Evolutionary conservation across 305 asterid species (phyloP).

Genomic region (Euphrasia arctica): DNA sequence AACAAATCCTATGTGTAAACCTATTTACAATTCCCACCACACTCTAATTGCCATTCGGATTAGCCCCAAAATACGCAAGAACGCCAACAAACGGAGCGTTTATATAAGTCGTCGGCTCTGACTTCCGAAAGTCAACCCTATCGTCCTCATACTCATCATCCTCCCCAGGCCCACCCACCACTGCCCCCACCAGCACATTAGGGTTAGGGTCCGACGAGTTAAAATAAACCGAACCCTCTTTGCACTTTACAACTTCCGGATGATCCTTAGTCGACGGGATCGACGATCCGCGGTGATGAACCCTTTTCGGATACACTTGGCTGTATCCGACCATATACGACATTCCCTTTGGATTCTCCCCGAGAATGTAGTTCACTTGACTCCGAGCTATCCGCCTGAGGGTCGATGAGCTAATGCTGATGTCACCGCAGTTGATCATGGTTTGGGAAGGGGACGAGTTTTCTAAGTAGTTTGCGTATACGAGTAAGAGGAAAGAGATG

Average conservation of each 20-base stretch:
- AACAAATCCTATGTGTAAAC: not conserved
- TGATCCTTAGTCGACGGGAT: conserved; percentile 68
- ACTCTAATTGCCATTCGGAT: conserved; percentile 37
- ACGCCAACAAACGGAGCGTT: conserved; percentile 92
- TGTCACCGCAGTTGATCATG: conserved; percentile 55
- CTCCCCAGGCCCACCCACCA: conserved; percentile 92
- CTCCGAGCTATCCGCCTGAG: conserved; percentile 64
- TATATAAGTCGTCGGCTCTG: conserved; percentile 89
- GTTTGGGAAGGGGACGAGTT: conserved; percentile 46
- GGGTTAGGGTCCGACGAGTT: conserved; percentile 87
- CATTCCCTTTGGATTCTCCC: conserved; percentile 89
- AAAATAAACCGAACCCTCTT: conserved; percentile 67
- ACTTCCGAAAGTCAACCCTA: conserved; percentile 59
- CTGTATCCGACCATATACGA: conserved; percentile 96
- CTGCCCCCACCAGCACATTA: conserved; percentile 70
- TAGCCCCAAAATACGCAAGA: conserved; percentile 61
- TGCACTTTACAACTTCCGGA: conserved; percentile 58
- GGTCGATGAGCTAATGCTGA: conserved; percentile 42
- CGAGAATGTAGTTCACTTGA: conserved; percentile 79
- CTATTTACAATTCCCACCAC: conserved; percentile 25
- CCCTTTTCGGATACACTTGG: conserved; percentile 53
- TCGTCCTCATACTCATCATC: conserved; percentile 66
- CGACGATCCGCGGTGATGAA: conserved; percentile 88
- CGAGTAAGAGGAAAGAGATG: conserved; percentile 79
- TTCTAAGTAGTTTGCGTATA: conserved; percentile 71